Evolutionary conservation across 164 flowering plant genomes (phyloP).

Genomic region (Santalum album): DNA sequence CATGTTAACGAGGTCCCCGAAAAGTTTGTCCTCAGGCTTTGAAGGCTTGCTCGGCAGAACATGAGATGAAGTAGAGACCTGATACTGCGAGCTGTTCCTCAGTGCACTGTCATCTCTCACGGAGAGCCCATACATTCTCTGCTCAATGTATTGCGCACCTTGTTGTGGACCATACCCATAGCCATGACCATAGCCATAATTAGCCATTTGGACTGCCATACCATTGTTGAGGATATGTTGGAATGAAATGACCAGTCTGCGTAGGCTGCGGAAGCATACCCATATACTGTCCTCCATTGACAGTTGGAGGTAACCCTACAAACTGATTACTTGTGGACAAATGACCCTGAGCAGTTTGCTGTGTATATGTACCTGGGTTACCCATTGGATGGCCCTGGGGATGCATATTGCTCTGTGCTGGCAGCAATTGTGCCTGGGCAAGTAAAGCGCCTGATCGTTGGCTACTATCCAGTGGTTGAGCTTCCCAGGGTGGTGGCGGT

Average conservation of each 20-base stretch:
- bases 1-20: conserved; percentile 89
- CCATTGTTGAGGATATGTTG: conserved; percentile 48
- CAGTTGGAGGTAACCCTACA: conserved; percentile 27
- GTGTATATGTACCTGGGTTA: conserved; percentile 33
- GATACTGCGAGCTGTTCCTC: conserved; percentile 29
- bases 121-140: conserved; percentile 65
- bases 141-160: conserved; percentile 37
- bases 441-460: conserved; percentile 16
- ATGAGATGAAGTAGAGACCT: conserved; percentile 32
- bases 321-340: conserved; percentile 20
- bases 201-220: conserved; percentile 54
- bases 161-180: conserved; percentile 55
- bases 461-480: conserved; percentile 34
- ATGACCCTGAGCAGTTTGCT: conserved; percentile 29
- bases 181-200: conserved; percentile 49
- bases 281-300: conserved; percentile 37
- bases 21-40: conserved; percentile 85
- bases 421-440: conserved; percentile 37
- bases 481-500: conserved; percentile 98
- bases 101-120: conserved; percentile 41
- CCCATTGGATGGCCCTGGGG: conserved; percentile 25
- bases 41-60: conserved; percentile 49
- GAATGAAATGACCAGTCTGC: conserved; percentile 30
- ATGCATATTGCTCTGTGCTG: conserved; percentile 22
- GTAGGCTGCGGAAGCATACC: conserved; percentile 53